These are phyloP conservation scores for Ophiostoma populinum DNA, from an alignment of 2,329 filamentous ascomycete genomes.

Conservation along the genomic window DNA sequence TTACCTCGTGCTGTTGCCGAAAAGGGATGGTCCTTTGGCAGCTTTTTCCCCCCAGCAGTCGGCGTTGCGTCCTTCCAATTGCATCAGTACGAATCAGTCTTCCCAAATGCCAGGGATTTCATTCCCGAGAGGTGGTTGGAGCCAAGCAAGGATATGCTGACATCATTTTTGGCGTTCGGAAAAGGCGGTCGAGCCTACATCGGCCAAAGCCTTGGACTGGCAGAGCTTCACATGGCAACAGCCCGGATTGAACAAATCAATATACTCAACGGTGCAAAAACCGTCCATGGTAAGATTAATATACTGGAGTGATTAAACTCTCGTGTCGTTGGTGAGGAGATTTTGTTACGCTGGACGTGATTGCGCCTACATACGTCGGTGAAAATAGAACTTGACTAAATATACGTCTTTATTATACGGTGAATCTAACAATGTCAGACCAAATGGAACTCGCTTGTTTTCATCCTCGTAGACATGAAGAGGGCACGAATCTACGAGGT, in stretches of 20 bases:
- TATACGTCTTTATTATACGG: not conserved
- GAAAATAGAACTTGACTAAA: not conserved
- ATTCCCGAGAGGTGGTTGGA: constrained; percentile 12
- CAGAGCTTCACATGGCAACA: constrained; percentile 7
- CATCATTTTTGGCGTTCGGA: constrained; percentile 12
- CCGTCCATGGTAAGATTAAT: not conserved
- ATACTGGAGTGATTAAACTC: constrained; percentile 10
- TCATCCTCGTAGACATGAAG: no score
- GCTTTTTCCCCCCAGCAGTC: constrained; percentile 12
- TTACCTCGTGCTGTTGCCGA: constrained; percentile 8
- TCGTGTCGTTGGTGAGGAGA: constrained; percentile 4
- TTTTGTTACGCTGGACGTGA: constrained; percentile 1
- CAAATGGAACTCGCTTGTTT: no score
- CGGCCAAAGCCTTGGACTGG: constrained; percentile 10
- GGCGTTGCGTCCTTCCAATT: constrained; percentile 11
- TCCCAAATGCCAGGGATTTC: constrained; percentile 10
- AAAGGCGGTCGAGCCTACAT: constrained; percentile 13
- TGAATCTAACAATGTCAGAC: no score
- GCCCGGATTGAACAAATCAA: constrained; percentile 1
- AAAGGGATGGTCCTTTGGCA: constrained; percentile 8
- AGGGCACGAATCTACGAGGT: no score
- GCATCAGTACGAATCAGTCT: constrained; percentile 12
- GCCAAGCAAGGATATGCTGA: constrained; percentile 5
- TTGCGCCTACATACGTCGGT: not conserved
- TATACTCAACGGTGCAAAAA: not conserved